Base-by-base conservation (phyloP, 1,284 basidiomycete genomes). In the Cryptococcus sp. region DNA sequence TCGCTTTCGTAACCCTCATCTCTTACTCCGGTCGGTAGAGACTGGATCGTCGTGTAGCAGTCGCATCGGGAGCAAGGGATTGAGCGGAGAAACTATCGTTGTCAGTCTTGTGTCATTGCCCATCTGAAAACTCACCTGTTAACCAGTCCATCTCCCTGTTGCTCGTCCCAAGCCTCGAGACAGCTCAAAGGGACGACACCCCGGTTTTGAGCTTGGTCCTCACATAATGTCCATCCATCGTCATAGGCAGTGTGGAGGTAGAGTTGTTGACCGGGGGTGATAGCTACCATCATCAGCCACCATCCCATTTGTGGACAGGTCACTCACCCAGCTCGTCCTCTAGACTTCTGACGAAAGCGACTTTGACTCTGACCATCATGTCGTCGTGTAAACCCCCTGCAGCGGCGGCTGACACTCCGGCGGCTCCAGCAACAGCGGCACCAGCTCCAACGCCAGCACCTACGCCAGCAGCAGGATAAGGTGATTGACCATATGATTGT, bases 221-320 rank as follows among this genome's bases (percentile, higher is more conserved):
- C 73, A 54, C 76, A 77, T 14, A 77, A 63, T 34, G 65, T 66
- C 76, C 76, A 77, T 13, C 73, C 76, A 61, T 77, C 76, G 53
- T 77, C 76, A 60, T 77, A 77, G 15, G 68, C 66, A 52, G 62
- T 69, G 64, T 76, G 72, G 8, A 77, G 65, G 60, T 66, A 74
- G 44, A 77, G 69, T 53, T 73, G 70, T 58, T 77, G 74, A 42
- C 69, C 72, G n/a, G 74, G 74, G 8, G 62, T 62, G 58, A 77
- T 72, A 43, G 72, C 76, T 72, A 50, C 2, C 4, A 34, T 35
- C 56, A 62, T 60, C 53, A n/a, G 34, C 23, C 37, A 7, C 13
- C 46, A 11, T 45, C 37, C 30, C 14, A 23, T 36, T 45, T 2
- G 30, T 34, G 44, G 7, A 44, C 23, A 3, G n/a, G 8, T 42